Conservation (phyloP, 139 green algal species). For the Chlamydomonas schloesseri region DNA sequence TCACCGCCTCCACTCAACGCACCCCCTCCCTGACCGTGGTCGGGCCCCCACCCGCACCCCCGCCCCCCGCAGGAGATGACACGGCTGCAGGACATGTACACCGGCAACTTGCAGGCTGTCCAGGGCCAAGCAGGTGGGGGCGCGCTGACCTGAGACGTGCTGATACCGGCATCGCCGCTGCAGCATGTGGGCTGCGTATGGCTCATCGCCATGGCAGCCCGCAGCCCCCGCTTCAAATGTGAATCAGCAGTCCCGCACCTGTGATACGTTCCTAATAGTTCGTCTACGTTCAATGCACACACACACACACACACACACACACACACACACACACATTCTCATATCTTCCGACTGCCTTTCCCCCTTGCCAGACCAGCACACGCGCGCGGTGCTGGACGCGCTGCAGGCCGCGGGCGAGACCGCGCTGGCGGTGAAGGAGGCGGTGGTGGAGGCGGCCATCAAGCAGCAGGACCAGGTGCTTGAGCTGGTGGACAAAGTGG, state of each 20-base stretch:
- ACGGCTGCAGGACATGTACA: conserved; percentile 22
- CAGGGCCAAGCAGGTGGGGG: conserved; percentile 13
- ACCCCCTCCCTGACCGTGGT: too few species aligned
- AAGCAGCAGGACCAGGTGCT: conserved; percentile 22
- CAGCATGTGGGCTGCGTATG: too few species aligned
- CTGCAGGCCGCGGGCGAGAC: conserved; percentile 26
- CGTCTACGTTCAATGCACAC: too few species aligned
- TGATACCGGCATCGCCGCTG: too few species aligned
- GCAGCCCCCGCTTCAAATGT: too few species aligned
- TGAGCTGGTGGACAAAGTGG: not conserved
- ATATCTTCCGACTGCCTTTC: too few species aligned
- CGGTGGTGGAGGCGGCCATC: conserved; percentile 28
- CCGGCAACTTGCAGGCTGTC: conserved; percentile 12
- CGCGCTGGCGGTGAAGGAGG: conserved; percentile 23
- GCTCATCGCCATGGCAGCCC: too few species aligned
- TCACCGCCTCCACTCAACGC: too few species aligned
- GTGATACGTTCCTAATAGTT: too few species aligned
- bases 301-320: too few species aligned
- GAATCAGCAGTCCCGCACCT: too few species aligned
- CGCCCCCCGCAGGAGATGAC: conserved; percentile 6
- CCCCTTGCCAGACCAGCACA: conserved; percentile 14
- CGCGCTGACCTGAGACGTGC: not conserved
- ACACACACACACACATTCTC: too few species aligned
- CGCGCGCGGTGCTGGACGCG: conserved; percentile 23
- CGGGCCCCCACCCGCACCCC: not conserved